Conservation (phyloP, 345 rosid genomes). For the Murraya paniculata region DNA sequence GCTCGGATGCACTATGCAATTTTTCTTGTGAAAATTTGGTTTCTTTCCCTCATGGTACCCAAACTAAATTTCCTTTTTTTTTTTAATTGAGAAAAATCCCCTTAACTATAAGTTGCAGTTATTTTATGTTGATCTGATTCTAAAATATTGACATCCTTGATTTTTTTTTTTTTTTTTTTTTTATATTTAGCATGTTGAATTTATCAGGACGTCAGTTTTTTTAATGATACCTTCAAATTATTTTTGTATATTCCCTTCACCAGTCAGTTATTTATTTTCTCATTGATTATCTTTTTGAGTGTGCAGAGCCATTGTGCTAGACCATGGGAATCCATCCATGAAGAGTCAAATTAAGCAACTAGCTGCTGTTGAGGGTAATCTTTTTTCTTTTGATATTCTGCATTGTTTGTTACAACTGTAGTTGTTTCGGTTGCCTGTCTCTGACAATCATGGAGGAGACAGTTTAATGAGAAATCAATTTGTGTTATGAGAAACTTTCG, state of each 20-base stretch:
- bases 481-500: background rate
- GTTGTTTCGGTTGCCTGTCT: background rate
- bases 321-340: slow-evolving; percentile 75
- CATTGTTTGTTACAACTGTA: background rate
- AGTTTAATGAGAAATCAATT: background rate
- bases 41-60: background rate
- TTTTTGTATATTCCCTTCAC: background rate
- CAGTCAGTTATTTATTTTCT: background rate
- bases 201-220: background rate
- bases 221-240: background rate
- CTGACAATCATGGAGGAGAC: background rate
- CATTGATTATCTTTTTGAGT: background rate
- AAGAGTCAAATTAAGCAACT: slow-evolving; percentile 65
- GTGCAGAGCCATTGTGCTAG: slow-evolving; percentile 86
- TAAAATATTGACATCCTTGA: background rate
- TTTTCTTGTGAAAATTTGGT: background rate
- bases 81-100: background rate
- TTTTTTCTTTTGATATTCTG: slow-evolving; percentile 9
- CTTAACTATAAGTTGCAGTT: background rate
- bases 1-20: slow-evolving; percentile 4
- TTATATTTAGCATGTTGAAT: background rate
- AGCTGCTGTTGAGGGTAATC: slow-evolving; percentile 80
- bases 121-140: background rate
- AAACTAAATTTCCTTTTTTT: background rate
- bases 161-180: background rate